Evolutionary conservation across 257 asterid genomes (phyloP), one percentile per base, ranked within the genome.

Genomic region (Nicotiana benthamiana): DNA sequence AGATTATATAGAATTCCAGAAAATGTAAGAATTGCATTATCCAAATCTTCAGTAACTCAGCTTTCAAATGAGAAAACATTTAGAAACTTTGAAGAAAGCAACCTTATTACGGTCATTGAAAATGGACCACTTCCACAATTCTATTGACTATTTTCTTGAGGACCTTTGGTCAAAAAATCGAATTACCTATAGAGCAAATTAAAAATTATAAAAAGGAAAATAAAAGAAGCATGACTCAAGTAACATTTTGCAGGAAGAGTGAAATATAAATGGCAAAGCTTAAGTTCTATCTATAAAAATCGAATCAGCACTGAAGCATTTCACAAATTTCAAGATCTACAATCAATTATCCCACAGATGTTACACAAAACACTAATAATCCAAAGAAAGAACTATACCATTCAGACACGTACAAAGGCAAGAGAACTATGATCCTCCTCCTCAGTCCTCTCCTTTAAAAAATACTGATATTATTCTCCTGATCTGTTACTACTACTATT

Each of bases 51-150:
- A 40, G 32, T 11, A 20, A 68, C 34, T 68, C 54, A 0, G 13
- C 46, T 12, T 40, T 40, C 77, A 68, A 11, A 20, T 11, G 77
- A 20, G 77, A 68, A 68, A 68, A 40, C 57, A 5, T 6, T 7
- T 24, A 12, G 12, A 20, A 20, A 40, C 6, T 40, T 68, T 40
- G 77, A 68, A 68, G 20, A 20, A 68, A 68, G 48, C 12, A 40
- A 68, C 20, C 11, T 40, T 12, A 40, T 91, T 80, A 89, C 94
- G 67, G 93, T 77, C 93, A 87, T 90, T 87, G 85, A 91, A 89
- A 92, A 91, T 72, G 97, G 91, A 82, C 95, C 95, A 72, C 84
- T 90, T 91, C 48, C 48, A 40, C 10, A 40, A 40, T 9, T 40
- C 52, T 96, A 75, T 61, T 89, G 97, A 86, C 89, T 89, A 82